Evolutionary conservation across 106 monocot species (phyloP).

Genomic region (Agapanthus africanus): DNA sequence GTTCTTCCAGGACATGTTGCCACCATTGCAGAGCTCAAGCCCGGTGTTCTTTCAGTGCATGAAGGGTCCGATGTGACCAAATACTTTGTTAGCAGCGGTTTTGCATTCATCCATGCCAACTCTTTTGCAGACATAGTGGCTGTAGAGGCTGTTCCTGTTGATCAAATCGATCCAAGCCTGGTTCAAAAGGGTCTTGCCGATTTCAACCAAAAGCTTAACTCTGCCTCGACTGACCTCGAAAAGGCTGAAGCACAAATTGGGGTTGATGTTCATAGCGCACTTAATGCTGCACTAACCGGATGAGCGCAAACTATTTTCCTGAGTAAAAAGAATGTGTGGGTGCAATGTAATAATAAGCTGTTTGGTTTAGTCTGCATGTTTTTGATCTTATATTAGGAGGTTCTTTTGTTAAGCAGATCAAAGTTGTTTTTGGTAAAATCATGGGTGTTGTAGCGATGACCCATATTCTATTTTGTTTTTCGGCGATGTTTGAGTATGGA

Average conservation of each 20-base stretch:
- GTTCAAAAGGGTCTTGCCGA: conserved; percentile 86
- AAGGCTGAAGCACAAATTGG: conserved; percentile 95
- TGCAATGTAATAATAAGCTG: conserved; percentile 8
- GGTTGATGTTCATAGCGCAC: conserved; percentile 82
- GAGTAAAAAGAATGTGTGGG: background rate
- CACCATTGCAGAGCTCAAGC: conserved; percentile 95
- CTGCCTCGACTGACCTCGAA: conserved; percentile 67
- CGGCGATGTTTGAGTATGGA: too few relatives aligned
- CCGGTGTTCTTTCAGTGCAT: conserved; percentile 81
- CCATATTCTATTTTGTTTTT: too few relatives aligned
- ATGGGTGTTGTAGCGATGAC: too few relatives aligned
- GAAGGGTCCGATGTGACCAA: conserved; percentile 84
- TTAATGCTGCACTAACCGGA: conserved; percentile 73
- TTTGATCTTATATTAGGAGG: background rate
- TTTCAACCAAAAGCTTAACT: conserved; percentile 74
- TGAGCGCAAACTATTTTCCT: conserved; percentile 4
- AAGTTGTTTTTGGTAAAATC: too few relatives aligned
- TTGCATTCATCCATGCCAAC: conserved; percentile 91
- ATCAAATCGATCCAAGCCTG: conserved; percentile 48
- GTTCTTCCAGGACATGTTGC: conserved; percentile 92
- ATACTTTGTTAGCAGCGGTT: conserved; percentile 90
- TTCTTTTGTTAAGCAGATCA: background rate
- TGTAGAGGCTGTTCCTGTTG: conserved; percentile 84
- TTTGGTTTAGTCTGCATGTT: conserved; percentile 4
- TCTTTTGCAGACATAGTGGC: conserved; percentile 84